These are phyloP conservation scores for Tetracladium maxilliforme DNA, from an alignment of 2,329 filamentous ascomycete species.

Conservation along the genomic window DNA sequence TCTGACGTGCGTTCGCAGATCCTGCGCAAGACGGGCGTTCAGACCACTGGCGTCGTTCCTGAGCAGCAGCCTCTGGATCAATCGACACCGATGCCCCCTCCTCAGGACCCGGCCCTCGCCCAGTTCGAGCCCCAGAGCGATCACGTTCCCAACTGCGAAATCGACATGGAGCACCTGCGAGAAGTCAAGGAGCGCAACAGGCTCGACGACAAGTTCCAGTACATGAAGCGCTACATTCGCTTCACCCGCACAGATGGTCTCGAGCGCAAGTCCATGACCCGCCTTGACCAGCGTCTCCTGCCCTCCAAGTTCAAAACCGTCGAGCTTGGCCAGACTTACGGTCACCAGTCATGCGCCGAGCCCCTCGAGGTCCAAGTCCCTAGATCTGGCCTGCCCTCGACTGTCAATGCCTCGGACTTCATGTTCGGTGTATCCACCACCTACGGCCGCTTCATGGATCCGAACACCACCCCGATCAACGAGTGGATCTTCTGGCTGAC, in stretches of 20 bases:
- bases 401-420: constrained; percentile 38
- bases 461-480: constrained; percentile 33
- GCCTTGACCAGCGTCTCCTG: constrained; percentile 30
- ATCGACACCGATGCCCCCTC: too few relatives aligned
- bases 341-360: constrained; percentile 26
- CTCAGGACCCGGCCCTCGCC: too few relatives aligned
- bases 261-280: constrained; percentile 33
- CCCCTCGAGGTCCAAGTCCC: constrained; percentile 36
- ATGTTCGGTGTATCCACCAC: constrained; percentile 46
- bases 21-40: too few relatives aligned
- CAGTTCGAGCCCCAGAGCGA: constrained; percentile 2
- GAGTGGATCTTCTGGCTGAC: constrained; percentile 48
- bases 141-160: constrained; percentile 22
- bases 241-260: constrained; percentile 34
- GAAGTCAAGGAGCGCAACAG: constrained; percentile 28
- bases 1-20: too few relatives aligned
- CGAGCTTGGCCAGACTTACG: constrained; percentile 25
- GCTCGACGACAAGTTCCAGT: constrained; percentile 35
- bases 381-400: constrained; percentile 30
- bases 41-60: too few relatives aligned
- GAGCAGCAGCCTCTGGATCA: too few relatives aligned
- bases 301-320: constrained; percentile 29
- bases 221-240: constrained; percentile 38
- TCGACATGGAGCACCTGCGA: constrained; percentile 29
- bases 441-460: constrained; percentile 35